These are phyloP conservation scores for Candida hungchunana DNA, from an alignment of 805 yeast genomes.

Conservation along the genomic window DNA sequence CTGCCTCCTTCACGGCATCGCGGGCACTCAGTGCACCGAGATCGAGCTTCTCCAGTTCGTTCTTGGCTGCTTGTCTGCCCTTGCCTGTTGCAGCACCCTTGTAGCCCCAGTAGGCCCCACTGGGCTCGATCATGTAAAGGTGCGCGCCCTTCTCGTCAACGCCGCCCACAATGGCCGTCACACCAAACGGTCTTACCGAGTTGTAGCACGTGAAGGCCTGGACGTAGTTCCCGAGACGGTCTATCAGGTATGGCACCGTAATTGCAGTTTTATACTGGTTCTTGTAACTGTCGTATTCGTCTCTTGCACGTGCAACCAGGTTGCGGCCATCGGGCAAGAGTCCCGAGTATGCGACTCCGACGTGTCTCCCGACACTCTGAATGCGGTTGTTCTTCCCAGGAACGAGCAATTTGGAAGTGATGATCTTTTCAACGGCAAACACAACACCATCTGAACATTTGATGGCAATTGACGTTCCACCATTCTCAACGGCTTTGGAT, in stretches of 20 bases:
- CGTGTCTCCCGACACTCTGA: constrained; percentile 88
- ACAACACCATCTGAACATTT: constrained; percentile 91
- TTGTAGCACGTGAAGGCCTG: constrained; percentile 95
- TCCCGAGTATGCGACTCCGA: constrained; percentile 95
- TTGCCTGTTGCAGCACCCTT: constrained; percentile 97
- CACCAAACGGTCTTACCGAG: constrained; percentile 97
- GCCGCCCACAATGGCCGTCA: constrained; percentile 90
- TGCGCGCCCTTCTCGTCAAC: constrained; percentile 88
- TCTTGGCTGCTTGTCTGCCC: constrained; percentile 97
- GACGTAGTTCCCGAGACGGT: constrained; percentile 83
- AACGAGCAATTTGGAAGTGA: constrained; percentile 80
- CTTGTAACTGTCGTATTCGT: constrained; percentile 80
- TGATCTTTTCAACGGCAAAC: constrained; percentile 94
- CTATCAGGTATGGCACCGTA: constrained; percentile 76
- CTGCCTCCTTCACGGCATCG: constrained; percentile 92
- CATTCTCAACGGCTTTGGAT: constrained; percentile 94
- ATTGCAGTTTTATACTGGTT: constrained; percentile 71
- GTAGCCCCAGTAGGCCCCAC: constrained; percentile 97
- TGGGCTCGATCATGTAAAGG: constrained; percentile 94
- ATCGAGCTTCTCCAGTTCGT: constrained; percentile 87
- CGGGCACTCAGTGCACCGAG: constrained; percentile 60
- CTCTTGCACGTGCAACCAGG: constrained; percentile 86
- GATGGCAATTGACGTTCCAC: constrained; percentile 92
- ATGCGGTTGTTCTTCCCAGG: constrained; percentile 87
- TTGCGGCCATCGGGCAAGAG: constrained; percentile 95